Evolutionary conservation across 805 yeast genomes (phyloP), one percentile per base, ranked within the genome.

Genomic region (Wickerhamiella azyma): DNA sequence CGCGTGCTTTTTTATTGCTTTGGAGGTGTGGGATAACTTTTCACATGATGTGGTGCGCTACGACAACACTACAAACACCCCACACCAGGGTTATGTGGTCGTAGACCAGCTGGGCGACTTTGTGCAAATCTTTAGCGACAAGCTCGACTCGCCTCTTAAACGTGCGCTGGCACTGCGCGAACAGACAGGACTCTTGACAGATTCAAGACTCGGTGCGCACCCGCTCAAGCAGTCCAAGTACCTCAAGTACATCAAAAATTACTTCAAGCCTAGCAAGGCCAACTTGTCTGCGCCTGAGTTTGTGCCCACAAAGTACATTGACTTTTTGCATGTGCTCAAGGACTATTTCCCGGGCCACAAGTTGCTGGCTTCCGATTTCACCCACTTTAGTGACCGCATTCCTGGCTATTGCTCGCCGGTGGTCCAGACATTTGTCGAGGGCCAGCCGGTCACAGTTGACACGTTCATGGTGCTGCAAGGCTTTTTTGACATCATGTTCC

Each of bases 401-500:
- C 50, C 57, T 1, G 92, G 89, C 0, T 79, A 72, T 58, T 75
- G 74, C 53, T 69, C 84, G 0, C 94, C 94, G 0, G 85, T 82
- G 2, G 92, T 83, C 0, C 94, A 83, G 58, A 83, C 94, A 0
- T 72, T 81, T 56, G 65, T 81, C 48, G 68, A 77, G 44, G 76
- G 79, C 51, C 67, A 69, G 47, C 80, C 81, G 79, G 71, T 83
- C 4, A 77, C 82, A 17, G 74, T 79, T 0, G 70, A 77, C 33
- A 77, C 88, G 0, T 84, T 77, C 59, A 79, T 85, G 88, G 80
- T 75, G n/a, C 71, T 79, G 35, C 94, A 83, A 58, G 95, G 94
- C 0, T 81, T 72, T 56, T 85, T 83, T 59, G 94, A 85, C 60
- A 84, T 85, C 43, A 76, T 83, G 80, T 85, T 85, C 57, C 84